Conservation (phyloP, 2,329 filamentous ascomycete genomes). For the Tolypocladium nubicola region DNA sequence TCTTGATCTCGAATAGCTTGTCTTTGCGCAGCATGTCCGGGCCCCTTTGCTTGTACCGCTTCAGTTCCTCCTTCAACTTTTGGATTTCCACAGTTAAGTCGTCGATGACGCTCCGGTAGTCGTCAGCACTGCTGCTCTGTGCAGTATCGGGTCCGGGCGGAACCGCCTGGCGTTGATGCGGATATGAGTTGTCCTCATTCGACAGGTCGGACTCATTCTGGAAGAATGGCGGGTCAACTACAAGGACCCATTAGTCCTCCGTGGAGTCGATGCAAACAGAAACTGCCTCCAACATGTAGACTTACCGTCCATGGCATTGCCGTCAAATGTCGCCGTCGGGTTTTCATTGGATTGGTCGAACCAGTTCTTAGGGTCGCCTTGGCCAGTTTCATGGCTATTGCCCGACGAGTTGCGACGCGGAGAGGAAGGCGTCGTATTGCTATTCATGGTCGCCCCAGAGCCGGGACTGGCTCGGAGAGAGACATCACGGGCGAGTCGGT, state of each 20-base stretch:
- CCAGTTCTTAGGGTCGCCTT: slow-evolving; percentile 42
- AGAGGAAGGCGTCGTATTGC: slow-evolving; percentile 8
- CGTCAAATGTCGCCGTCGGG: slow-evolving; percentile 29
- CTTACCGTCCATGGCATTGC: slow-evolving; percentile 37
- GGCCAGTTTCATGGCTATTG: slow-evolving; percentile 36
- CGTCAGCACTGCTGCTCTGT: slow-evolving; percentile 55
- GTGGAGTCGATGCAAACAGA: too few relatives aligned
- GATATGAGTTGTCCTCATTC: slow-evolving; percentile 28
- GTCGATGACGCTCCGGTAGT: slow-evolving; percentile 75
- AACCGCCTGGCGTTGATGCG: slow-evolving; percentile 11
- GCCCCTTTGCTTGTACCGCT: slow-evolving; percentile 57
- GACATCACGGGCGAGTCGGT: slow-evolving; percentile 33
- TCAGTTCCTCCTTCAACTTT: slow-evolving; percentile 61
- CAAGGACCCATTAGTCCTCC: background rate
- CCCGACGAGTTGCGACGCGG: slow-evolving; percentile 32
- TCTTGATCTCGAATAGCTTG: slow-evolving; percentile 72
- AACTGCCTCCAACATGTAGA: background rate
- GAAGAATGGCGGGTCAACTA: slow-evolving; percentile 44
- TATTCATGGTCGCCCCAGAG: slow-evolving; percentile 10
- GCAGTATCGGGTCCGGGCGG: slow-evolving; percentile 21
- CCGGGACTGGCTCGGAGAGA: slow-evolving; percentile 17
- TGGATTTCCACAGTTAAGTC: slow-evolving; percentile 80
- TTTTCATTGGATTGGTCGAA: slow-evolving; percentile 44
- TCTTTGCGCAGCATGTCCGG: slow-evolving; percentile 60
- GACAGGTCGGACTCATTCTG: slow-evolving; percentile 43